phyloP scores from a whole-genome alignment of 768 basidiomycete species.

The Porphyrellus cyaneotinctus region DNA sequence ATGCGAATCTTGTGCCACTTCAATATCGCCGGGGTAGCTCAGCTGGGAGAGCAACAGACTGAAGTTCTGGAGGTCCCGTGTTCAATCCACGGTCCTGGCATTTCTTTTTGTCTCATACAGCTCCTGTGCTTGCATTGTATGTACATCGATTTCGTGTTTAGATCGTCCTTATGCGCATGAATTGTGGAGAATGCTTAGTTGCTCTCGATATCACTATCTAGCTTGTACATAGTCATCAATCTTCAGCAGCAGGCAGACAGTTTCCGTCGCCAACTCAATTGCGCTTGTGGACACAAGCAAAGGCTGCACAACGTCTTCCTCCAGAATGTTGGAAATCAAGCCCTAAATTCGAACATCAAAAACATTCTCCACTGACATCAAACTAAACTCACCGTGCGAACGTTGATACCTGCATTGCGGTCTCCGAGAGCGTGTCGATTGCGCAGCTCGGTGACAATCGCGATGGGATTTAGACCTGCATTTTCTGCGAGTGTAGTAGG shows the following conservation, averaged over 20 bases:
- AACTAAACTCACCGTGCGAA: slow-evolving; percentile 71
- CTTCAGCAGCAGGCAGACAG: slow-evolving; percentile 92
- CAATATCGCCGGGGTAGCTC: slow-evolving; percentile 54
- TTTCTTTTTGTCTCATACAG: slow-evolving; percentile 20
- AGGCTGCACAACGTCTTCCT: slow-evolving; percentile 97
- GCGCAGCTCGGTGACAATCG: slow-evolving; percentile 95
- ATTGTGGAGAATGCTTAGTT: neutral
- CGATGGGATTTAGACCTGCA: slow-evolving; percentile 95
- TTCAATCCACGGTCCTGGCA: slow-evolving; percentile 79
- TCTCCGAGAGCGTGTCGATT: slow-evolving; percentile 97
- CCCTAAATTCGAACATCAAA: slow-evolving; percentile 49
- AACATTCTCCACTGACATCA: neutral
- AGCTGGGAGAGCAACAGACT: slow-evolving; percentile 76
- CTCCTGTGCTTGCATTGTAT: neutral
- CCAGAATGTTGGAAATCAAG: slow-evolving; percentile 93
- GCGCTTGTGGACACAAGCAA: slow-evolving; percentile 93
- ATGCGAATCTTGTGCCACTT: fast-evolving
- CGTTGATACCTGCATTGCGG: slow-evolving; percentile 93
- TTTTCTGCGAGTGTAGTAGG: slow-evolving; percentile 98
- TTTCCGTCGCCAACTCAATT: slow-evolving; percentile 92
- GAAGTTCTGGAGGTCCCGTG: slow-evolving; percentile 77
- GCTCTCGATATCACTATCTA: slow-evolving; percentile 39
- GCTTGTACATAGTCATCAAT: slow-evolving; percentile 92
- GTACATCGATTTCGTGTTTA: neutral
- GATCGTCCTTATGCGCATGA: neutral